Evolutionary conservation across 345 rosid species (phyloP), one percentile per base, ranked within the genome.

Genomic region (Bruguiera parviflora): DNA sequence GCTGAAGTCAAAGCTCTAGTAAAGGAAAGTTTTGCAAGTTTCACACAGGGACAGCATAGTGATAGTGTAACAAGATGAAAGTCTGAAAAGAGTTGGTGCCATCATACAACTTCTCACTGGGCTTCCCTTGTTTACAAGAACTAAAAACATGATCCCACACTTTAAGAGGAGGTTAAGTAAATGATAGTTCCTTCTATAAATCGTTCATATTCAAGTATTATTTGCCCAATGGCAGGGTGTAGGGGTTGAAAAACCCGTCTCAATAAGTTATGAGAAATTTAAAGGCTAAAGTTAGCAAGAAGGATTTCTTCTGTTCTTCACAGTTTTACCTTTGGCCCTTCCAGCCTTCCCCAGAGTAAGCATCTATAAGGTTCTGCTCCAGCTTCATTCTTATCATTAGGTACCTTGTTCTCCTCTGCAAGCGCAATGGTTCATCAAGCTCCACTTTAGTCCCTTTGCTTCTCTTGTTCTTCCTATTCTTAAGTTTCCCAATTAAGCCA

Each of bases 331-430:
- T 95, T 81, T 95, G 98, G 78, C 98, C 99, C 80, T 95, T 95
- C 98, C 99, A 95, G 27, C 99, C 99, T 85, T 95, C 99, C 27
- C 86, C 82, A 16, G 97, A 90, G 71, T 92, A 95, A 66, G 98
- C 98, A 83, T 95, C 99, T 51, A 95, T 88, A 65, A 92, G 98
- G 78, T 92, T 95, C 87, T 95, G 99, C 81, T 92, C 96, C 83
- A 85, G 81, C 92, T 92, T 92, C 90, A 95, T 86, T 84, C 86
- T 90, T 67, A 95, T 86, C 77, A 95, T 78, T 72, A 92, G 78
- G 79, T 92, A 90, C 89, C 90, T 90, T 4, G 96, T 79, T 74
- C 97, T 84, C 83, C 94, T 89, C 75, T 90, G 97, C 88, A 95
- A 84, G 46, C 92, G 85, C 51, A 87, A 81, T 35, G 97, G 84